These are phyloP conservation scores for Mrakia blollopis DNA, from an alignment of 768 basidiomycete species.

Conservation along the genomic window DNA sequence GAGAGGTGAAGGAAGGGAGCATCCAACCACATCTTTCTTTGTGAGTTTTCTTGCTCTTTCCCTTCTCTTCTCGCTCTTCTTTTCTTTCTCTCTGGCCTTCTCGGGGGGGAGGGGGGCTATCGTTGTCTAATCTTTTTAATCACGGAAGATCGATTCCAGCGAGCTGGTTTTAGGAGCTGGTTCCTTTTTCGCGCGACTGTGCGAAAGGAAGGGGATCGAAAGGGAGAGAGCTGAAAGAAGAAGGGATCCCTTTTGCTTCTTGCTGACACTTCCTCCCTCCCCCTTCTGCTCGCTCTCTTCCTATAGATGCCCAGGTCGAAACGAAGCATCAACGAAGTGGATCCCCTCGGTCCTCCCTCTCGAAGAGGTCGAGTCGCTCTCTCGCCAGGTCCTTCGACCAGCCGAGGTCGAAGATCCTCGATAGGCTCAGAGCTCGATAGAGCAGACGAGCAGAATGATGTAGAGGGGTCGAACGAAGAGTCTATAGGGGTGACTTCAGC, in stretches of 20 bases:
- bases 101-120: not conserved
- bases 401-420: not conserved
- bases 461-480: not conserved
- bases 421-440: not conserved
- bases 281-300: not conserved
- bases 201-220: too few species aligned
- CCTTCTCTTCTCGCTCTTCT: not conserved
- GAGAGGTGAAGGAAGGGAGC: too few species aligned
- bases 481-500: not conserved
- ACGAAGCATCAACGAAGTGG: not conserved
- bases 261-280: not conserved
- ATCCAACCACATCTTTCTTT: too few species aligned
- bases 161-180: too few species aligned
- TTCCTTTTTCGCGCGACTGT: not conserved
- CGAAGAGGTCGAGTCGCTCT: not conserved
- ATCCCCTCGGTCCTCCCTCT: not conserved
- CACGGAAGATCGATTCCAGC: not conserved
- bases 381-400: not conserved
- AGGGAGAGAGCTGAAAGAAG: too few species aligned
- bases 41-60: too few species aligned
- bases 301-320: not conserved
- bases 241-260: not conserved
- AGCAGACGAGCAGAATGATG: not conserved
- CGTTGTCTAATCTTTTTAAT: not conserved
- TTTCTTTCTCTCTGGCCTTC: not conserved